Percentiles rank a stretch among this genome's conserved stretches.
These are phyloP conservation scores for Poa annua DNA, from an alignment of 176 grass and related monocot species.

Conservation along the genomic window DNA sequence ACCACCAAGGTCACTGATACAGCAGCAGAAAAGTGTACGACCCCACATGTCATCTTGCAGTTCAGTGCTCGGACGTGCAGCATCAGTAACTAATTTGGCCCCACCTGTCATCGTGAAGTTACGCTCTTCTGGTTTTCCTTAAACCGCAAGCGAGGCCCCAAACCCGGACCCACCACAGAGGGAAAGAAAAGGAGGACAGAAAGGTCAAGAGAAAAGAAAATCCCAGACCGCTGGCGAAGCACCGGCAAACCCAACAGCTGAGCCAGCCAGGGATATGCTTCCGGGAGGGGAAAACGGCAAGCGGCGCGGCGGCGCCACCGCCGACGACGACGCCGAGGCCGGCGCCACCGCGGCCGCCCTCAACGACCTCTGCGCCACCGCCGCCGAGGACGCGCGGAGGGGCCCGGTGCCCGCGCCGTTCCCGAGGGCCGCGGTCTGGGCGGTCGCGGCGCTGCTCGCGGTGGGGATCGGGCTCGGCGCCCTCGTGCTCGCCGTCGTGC, in stretches of 20 bases:
- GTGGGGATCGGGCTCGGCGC: conserved; percentile 66
- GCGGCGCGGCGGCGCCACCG: conserved; percentile 33
- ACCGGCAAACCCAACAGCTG: neutral
- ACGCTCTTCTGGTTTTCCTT: conserved; percentile 47
- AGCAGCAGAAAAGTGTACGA: rapidly evolving
- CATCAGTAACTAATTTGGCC: neutral
- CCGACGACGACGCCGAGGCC: neutral
- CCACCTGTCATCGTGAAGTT: neutral
- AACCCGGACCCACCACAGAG: conserved; percentile 36
- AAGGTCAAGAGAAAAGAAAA: conserved; percentile 43
- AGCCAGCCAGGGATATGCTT: conserved; percentile 25
- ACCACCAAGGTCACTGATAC: conserved; percentile 19
- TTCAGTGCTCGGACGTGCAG: too few species aligned
- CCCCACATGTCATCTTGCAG: conserved; percentile 23
- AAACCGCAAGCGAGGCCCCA: conserved; percentile 56
- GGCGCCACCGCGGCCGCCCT: conserved; percentile 41
- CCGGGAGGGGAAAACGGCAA: conserved; percentile 34
- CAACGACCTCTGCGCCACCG: conserved; percentile 66
- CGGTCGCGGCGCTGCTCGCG: conserved; percentile 68
- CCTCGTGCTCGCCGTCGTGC: conserved; percentile 82
- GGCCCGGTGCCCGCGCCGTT: conserved; percentile 45
- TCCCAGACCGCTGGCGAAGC: neutral
- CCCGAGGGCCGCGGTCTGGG: conserved; percentile 51
- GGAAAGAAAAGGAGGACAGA: conserved; percentile 36
- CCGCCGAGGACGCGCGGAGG: neutral